Evolutionary conservation across 768 basidiomycete species (phyloP).

Genomic region (Vishniacozyma victoriae): DNA sequence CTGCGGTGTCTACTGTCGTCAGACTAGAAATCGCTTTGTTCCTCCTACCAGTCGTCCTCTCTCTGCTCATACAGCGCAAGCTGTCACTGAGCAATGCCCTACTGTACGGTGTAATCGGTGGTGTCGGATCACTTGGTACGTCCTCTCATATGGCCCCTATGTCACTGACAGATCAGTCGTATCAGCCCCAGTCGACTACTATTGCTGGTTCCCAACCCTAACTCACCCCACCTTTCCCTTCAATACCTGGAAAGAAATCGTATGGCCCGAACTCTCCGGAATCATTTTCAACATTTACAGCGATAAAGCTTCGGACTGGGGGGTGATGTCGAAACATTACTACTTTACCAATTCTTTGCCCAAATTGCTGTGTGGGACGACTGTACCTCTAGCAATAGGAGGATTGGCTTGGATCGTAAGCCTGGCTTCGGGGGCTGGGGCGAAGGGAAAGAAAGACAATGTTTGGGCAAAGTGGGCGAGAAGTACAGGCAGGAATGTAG

Average conservation of each 20-base stretch:
- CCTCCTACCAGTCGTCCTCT: constrained; percentile 55
- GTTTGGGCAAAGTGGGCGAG: neutral
- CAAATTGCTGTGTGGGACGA: constrained; percentile 63
- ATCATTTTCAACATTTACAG: constrained; percentile 79
- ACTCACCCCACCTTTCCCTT: constrained; percentile 38
- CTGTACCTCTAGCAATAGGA: constrained; percentile 55
- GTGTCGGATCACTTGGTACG: constrained; percentile 28
- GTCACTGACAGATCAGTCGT: constrained; percentile 49
- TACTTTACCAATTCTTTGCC: constrained; percentile 50
- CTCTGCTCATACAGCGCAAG: constrained; percentile 36
- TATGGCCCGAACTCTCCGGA: constrained; percentile 82
- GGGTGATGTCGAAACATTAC: constrained; percentile 52
- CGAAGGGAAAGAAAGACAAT: neutral
- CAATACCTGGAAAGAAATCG: constrained; percentile 43
- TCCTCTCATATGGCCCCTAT: neutral
- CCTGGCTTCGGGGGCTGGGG: neutral
- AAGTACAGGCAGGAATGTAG: neutral
- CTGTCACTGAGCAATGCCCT: constrained; percentile 33
- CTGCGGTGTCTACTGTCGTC: constrained; percentile 63
- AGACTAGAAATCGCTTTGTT: constrained; percentile 73
- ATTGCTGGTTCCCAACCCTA: constrained; percentile 60
- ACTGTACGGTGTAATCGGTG: constrained; percentile 25
- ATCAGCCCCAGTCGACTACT: constrained; percentile 68
- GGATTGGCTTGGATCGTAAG: constrained; percentile 30
- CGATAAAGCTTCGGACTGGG: constrained; percentile 88